Evolutionary conservation across 805 yeast species (phyloP).

Genomic region (Zygoascus bituminiphila): DNA sequence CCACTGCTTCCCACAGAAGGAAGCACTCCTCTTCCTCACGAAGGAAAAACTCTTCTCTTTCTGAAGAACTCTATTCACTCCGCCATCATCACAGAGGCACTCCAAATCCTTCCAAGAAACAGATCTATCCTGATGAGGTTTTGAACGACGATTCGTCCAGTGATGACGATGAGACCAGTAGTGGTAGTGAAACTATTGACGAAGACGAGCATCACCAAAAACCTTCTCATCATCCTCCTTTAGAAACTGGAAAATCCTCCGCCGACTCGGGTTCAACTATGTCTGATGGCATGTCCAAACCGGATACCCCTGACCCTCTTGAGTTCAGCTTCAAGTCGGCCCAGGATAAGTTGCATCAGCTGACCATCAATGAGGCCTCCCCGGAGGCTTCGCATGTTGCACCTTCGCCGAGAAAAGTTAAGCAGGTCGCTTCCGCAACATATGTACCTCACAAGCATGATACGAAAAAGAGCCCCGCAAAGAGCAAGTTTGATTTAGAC

Average conservation of each 20-base stretch:
- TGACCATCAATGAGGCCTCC: not conserved
- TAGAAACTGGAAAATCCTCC: not conserved
- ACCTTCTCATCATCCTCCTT: not conserved
- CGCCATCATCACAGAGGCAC: not conserved
- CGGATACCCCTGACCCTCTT: not conserved
- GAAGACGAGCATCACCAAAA: not conserved
- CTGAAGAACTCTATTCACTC: not conserved
- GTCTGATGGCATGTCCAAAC: not conserved
- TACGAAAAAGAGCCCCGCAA: not conserved
- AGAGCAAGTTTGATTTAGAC: not conserved
- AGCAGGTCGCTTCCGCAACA: slow-evolving; percentile 12
- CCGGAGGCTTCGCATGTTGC: not conserved
- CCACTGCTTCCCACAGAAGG: not conserved
- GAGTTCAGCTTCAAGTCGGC: not conserved
- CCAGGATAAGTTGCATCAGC: not conserved
- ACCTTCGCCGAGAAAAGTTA: slow-evolving; percentile 3
- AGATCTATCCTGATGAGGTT: not conserved
- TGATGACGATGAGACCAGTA: no score
- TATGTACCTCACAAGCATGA: slow-evolving; percentile 15
- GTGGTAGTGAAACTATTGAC: not conserved
- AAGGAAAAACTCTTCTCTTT: not conserved
- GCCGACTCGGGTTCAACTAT: not conserved
- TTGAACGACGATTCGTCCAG: not conserved
- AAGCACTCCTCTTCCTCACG: not conserved
- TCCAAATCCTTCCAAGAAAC: not conserved